A percentile compares a stretch with the other conserved stretches of the same genome.
These are phyloP conservation scores for Irpex rosettiformis DNA, from an alignment of 1,284 basidiomycete species.

Conservation along the genomic window DNA sequence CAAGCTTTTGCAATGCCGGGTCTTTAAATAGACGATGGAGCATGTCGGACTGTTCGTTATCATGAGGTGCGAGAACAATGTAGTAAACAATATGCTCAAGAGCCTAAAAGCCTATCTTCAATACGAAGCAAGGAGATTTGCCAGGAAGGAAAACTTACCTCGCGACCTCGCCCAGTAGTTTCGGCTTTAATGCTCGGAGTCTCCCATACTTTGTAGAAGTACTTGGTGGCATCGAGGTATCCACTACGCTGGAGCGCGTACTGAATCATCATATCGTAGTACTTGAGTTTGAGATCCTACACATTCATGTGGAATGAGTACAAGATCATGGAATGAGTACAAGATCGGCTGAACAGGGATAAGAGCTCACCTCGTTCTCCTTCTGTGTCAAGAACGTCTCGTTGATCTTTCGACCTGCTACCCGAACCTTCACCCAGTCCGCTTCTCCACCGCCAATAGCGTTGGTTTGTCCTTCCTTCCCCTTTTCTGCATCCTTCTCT, in stretches of 20 bases:
- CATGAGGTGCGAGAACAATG: slow-evolving; percentile 88
- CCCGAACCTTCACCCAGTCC: slow-evolving; percentile 90
- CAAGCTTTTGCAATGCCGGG: slow-evolving; percentile 75
- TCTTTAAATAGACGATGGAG: slow-evolving; percentile 84
- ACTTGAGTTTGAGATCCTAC: slow-evolving; percentile 94
- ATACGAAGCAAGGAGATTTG: not conserved
- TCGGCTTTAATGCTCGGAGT: slow-evolving; percentile 90
- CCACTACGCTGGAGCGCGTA: slow-evolving; percentile 82
- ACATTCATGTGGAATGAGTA: slow-evolving; percentile 2
- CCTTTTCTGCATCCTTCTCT: slow-evolving; percentile 60
- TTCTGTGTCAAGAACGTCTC: slow-evolving; percentile 89
- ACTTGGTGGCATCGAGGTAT: slow-evolving; percentile 93
- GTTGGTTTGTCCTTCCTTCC: slow-evolving; percentile 53
- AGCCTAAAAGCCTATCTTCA: slow-evolving; percentile 45
- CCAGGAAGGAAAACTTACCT: slow-evolving; percentile 47
- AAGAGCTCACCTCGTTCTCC: slow-evolving; percentile 72
- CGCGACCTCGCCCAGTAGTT: slow-evolving; percentile 64
- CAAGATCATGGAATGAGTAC: not conserved
- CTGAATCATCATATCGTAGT: slow-evolving; percentile 95
- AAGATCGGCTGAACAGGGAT: too few species aligned
- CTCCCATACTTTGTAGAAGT: slow-evolving; percentile 96
- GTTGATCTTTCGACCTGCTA: slow-evolving; percentile 93
- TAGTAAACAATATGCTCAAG: slow-evolving; percentile 95
- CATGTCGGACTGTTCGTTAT: slow-evolving; percentile 98
- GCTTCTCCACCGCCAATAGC: slow-evolving; percentile 66